Base-by-base conservation (phyloP, 257 asterid species). In the Scutellaria baicalensis region DNA sequence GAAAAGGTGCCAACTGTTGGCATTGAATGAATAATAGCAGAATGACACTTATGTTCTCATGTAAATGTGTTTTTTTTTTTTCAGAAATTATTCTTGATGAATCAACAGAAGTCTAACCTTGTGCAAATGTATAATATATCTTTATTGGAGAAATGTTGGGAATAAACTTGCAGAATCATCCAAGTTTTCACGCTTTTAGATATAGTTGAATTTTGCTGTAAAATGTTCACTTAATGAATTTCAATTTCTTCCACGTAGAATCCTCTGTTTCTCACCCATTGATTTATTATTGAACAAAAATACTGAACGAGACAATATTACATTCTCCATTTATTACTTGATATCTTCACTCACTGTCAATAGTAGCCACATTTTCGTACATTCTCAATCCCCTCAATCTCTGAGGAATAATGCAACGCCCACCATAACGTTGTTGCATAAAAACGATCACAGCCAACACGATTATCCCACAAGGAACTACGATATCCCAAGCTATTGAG, bases 401-500 rank as follows among this genome's bases (percentile, higher is more conserved):
- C 44, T 13, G 69, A 5, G 90, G 90, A 60, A 84, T 75, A 42
- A 83, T 42, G 54, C 80, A 83, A 5, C 82, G 84, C 13, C 96
- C 85, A 16, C 91, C 91, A n/a, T 55, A 68, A 2, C 80, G 71
- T 68, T 86, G 96, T 80, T 89, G 93, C 75, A 89, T 35, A 71
- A 76, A 84, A 13, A 86, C 62, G 23, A 83, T 65, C 77, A 78
- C 79, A 6, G 81, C 83, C 18, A 89, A 76, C 40, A 60, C 66
- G 3, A 86, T 18, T 13, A 84, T 72, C 8, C 80, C 86, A 12
- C 79, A 71, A 16, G 87, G 83, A 59, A 89, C 78, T 0, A 81
- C n/a, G 6, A 89, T 75, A 68, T 89, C 95, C 92, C 95, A 87
- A 3, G 84, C 83, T 3, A 80, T 78, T 9, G 91, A 87, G 84